A percentile compares a stretch with the other conserved stretches of the same genome.
Evolutionary conservation across 2,329 filamentous ascomycete genomes (phyloP).

Genomic region (Cytospora piceae): DNA sequence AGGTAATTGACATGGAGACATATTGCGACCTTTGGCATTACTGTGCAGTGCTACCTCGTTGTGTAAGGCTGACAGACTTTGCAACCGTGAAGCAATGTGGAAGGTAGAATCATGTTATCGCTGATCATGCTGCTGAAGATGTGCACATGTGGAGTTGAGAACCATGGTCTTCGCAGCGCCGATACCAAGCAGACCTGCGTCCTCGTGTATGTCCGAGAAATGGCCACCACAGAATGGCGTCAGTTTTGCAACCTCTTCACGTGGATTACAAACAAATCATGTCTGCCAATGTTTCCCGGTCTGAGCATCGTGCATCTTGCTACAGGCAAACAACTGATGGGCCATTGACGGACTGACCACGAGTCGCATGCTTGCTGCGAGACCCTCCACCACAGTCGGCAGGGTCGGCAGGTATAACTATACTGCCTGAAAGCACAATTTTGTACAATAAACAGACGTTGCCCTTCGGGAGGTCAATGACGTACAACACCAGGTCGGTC

Average conservation of each 20-base stretch:
- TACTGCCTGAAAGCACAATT: background rate
- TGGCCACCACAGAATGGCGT: background rate
- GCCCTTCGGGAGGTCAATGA: background rate
- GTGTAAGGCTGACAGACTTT: background rate
- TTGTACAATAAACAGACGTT: slow-evolving; percentile 3
- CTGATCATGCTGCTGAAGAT: background rate
- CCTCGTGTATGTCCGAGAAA: background rate
- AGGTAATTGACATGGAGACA: background rate
- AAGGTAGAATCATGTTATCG: background rate
- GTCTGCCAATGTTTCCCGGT: background rate
- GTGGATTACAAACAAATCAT: background rate
- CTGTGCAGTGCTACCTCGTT: background rate
- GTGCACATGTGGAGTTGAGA: background rate
- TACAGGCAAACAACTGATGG: background rate
- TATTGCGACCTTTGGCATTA: background rate
- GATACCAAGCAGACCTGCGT: background rate
- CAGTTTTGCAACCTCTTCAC: background rate
- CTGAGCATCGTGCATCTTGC: background rate
- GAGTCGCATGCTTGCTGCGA: background rate
- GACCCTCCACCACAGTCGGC: background rate
- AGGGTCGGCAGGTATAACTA: background rate
- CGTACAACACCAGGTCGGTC: slow-evolving; percentile 13
- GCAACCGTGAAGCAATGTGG: background rate
- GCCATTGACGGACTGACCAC: background rate
- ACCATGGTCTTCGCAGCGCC: background rate